A percentile compares a stretch with the other conserved stretches of the same genome.
phyloP scores from a whole-genome alignment of 805 yeast genomes.

The Candida gorgasii region DNA sequence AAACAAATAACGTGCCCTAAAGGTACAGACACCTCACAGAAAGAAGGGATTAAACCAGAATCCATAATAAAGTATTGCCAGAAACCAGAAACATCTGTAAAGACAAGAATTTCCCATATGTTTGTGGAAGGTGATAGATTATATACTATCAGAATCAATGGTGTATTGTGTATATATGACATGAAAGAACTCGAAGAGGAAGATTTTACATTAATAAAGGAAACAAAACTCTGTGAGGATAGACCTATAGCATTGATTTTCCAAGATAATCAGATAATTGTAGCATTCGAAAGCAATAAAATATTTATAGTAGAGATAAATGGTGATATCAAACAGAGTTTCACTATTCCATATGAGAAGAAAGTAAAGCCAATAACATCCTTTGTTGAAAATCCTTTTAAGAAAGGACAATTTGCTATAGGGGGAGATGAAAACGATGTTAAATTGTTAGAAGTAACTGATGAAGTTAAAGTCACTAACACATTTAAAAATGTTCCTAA shows the following conservation, averaged over 20 bases:
- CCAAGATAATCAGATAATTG: constrained; percentile 33
- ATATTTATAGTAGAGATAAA: constrained; percentile 41
- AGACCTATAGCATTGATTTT: constrained; percentile 34
- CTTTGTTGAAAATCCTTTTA: constrained; percentile 49
- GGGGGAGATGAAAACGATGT: constrained; percentile 88
- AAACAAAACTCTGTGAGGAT: constrained; percentile 22
- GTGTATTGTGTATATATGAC: constrained; percentile 43
- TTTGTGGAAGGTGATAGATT: constrained; percentile 33
- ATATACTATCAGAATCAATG: constrained; percentile 45
- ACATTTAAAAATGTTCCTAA: constrained; percentile 70
- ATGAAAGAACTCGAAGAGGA: constrained; percentile 12
- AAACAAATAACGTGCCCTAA: constrained; percentile 62
- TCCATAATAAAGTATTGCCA: constrained; percentile 45
- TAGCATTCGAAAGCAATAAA: constrained; percentile 49
- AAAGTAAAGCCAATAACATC: constrained; percentile 47
- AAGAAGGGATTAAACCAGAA: constrained; percentile 65
- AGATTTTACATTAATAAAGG: constrained; percentile 34
- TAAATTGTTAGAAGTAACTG: constrained; percentile 45
- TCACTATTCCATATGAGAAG: constrained; percentile 16
- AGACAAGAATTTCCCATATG: constrained; percentile 37
- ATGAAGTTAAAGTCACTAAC: constrained; percentile 18
- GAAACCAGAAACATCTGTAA: constrained; percentile 27
- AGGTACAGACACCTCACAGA: constrained; percentile 80
- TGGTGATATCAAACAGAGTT: constrained; percentile 22
- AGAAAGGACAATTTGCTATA: constrained; percentile 59